Percentiles rank a stretch among this genome's conserved stretches.
Evolutionary conservation across 257 asterid genomes (phyloP).

Genomic region (Gynochthodes officinalis): DNA sequence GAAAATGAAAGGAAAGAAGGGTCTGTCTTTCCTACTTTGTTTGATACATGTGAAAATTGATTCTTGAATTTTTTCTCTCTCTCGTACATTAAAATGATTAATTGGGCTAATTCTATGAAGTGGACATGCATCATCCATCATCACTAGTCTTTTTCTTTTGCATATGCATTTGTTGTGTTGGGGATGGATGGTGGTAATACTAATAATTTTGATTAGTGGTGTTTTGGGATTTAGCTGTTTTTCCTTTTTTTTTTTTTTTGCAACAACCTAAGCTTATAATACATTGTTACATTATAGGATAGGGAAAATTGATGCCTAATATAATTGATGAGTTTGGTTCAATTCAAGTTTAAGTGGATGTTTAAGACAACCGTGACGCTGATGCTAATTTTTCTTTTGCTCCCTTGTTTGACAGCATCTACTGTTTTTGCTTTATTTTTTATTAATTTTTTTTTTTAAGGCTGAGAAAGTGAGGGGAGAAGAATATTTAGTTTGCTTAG

Average conservation of each 20-base stretch:
- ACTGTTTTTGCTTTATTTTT: slow-evolving; percentile 11
- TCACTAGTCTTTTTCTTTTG: slow-evolving; percentile 15
- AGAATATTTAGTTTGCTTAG: slow-evolving; percentile 14
- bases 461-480: not conserved
- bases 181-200: not conserved
- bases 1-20: not conserved
- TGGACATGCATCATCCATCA: not conserved
- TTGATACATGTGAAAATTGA: slow-evolving; percentile 2
- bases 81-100: slow-evolving; percentile 1
- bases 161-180: not conserved
- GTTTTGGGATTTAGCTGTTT: not conserved
- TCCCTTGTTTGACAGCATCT: slow-evolving; percentile 21
- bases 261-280: too few relatives aligned
- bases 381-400: slow-evolving; percentile 12
- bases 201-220: not conserved
- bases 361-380: too few relatives aligned
- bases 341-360: too few relatives aligned
- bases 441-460: not conserved
- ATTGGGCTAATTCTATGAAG: slow-evolving; percentile 14
- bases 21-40: slow-evolving; percentile 10
- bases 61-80: not conserved
- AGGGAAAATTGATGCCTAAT: too few relatives aligned
- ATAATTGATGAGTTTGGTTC: too few relatives aligned
- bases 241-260: too few relatives aligned
- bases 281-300: too few relatives aligned